A percentile compares a stretch with the other conserved stretches of the same genome.
These are phyloP conservation scores for Picea sitchensis DNA, from an alignment of 75 land plant species.

Conservation along the genomic window DNA sequence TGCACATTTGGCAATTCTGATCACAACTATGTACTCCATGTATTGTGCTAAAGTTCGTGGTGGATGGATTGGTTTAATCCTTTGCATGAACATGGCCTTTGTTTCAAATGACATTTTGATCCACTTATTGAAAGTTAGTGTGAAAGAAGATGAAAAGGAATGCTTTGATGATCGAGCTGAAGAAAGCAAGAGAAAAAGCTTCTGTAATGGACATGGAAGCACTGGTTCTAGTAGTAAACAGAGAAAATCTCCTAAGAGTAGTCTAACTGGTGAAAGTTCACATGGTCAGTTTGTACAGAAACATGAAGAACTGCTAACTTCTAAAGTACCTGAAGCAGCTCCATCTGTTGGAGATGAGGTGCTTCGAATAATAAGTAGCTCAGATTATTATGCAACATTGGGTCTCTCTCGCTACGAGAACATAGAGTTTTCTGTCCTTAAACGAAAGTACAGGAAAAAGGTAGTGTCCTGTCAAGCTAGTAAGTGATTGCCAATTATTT, in stretches of 20 bases:
- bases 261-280: constrained; percentile 19
- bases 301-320: constrained; percentile 18
- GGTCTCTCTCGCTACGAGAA: constrained; percentile 69
- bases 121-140: constrained; percentile 45
- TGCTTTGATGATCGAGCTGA: constrained; percentile 21
- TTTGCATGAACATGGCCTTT: constrained; percentile 76
- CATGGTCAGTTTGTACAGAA: neutral
- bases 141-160: constrained; percentile 27
- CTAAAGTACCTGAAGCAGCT: constrained; percentile 36
- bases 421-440: constrained; percentile 51
- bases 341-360: constrained; percentile 63
- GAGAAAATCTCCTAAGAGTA: constrained; percentile 34
- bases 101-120: constrained; percentile 68
- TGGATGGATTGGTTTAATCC: constrained; percentile 74
- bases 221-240: constrained; percentile 26
- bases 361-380: constrained; percentile 58
- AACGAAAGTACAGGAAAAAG: constrained; percentile 86
- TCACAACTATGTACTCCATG: constrained; percentile 58
- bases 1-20: constrained; percentile 61
- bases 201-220: constrained; percentile 19
- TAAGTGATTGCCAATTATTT: neutral
- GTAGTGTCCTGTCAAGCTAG: constrained; percentile 28
- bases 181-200: constrained; percentile 23
- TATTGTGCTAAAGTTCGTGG: constrained; percentile 66
- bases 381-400: constrained; percentile 83